phyloP scores from a whole-genome alignment of 495 filamentous ascomycete genomes.

The Neurospora sp. region DNA sequence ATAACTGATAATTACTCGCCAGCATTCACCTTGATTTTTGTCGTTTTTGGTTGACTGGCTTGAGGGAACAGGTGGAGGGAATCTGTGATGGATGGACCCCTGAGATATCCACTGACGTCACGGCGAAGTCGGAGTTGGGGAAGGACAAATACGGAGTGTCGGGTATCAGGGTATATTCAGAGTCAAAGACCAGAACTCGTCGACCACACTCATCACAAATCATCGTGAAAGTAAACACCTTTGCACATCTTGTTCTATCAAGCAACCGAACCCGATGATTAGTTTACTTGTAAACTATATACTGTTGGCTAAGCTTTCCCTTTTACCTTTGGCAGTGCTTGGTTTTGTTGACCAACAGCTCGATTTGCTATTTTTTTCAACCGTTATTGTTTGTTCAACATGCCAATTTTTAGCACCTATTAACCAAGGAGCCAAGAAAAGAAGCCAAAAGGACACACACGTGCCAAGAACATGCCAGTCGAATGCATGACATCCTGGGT shows the following conservation, averaged over 20 bases:
- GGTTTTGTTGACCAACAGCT: neutral
- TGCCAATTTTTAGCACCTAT: neutral
- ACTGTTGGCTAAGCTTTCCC: neutral
- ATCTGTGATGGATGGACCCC: neutral
- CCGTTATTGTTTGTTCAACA: neutral
- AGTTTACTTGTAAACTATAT: neutral
- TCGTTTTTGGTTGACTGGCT: neutral
- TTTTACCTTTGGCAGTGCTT: neutral
- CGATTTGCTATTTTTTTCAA: neutral
- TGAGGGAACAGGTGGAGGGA: neutral
- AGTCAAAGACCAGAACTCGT: neutral
- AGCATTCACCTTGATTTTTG: neutral
- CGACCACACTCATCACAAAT: neutral
- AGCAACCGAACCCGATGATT: neutral
- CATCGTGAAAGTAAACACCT: neutral
- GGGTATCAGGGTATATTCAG: neutral
- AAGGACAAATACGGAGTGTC: neutral
- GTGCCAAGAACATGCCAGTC: neutral
- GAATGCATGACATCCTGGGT: neutral
- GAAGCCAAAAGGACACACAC: neutral
- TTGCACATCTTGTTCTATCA: neutral
- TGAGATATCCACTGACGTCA: neutral
- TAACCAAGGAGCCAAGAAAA: neutral
- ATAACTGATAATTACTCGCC: neutral
- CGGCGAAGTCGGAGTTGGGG: neutral